Conservation (phyloP, 129 eudicot genomes). For the Sambucus nigra region DNA sequence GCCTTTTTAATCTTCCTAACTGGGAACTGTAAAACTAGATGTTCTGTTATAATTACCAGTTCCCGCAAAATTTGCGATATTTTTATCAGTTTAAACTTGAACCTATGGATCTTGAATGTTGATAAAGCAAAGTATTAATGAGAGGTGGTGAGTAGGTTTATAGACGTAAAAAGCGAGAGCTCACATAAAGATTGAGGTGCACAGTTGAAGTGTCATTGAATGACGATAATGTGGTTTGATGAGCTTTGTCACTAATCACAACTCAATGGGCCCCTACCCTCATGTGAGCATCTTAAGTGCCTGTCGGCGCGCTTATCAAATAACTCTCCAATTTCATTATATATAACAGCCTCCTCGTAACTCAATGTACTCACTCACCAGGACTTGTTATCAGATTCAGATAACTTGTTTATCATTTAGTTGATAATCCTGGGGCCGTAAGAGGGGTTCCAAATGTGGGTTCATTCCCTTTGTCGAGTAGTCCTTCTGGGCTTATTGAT, state of each 20-base stretch:
- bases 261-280: slow-evolving; percentile 32
- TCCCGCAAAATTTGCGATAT: too few species aligned
- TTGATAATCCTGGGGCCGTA: slow-evolving; percentile 3
- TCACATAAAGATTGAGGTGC: slow-evolving; percentile 15
- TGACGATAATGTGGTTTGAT: slow-evolving; percentile 19
- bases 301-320: slow-evolving; percentile 24
- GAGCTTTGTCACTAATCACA: neutral
- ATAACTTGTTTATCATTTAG: neutral
- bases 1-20: too few species aligned
- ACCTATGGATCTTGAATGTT: too few species aligned
- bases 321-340: slow-evolving; percentile 12
- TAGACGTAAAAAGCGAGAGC: slow-evolving; percentile 17
- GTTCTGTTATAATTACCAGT: too few species aligned
- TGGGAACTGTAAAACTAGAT: too few species aligned
- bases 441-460: slow-evolving; percentile 24
- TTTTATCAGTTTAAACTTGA: too few species aligned
- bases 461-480: slow-evolving; percentile 10
- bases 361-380: slow-evolving; percentile 17
- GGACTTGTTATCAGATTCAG: slow-evolving; percentile 5
- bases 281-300: slow-evolving; percentile 48
- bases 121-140: too few species aligned
- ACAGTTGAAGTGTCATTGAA: slow-evolving; percentile 58
- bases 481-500: slow-evolving; percentile 18
- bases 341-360: slow-evolving; percentile 17
- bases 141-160: slow-evolving; percentile 29